Conservation (phyloP, 176 grass and related monocot species). For the Aegilops longissima region DNA sequence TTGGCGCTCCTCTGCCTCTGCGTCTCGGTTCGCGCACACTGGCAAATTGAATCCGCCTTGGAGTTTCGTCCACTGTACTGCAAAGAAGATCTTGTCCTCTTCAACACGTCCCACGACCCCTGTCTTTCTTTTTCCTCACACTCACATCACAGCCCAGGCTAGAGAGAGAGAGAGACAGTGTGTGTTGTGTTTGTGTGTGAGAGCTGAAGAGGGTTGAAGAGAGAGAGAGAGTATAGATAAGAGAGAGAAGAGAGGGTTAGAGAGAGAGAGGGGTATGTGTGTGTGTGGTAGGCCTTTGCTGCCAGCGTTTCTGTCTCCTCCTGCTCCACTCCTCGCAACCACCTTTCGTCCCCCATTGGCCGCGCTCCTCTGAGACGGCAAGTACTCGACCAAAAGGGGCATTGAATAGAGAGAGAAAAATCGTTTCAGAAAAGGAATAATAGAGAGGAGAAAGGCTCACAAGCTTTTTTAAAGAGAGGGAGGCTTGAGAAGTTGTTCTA, state of each 20-base stretch:
- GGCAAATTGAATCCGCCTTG: conserved; percentile 55
- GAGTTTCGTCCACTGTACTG: conserved; percentile 75
- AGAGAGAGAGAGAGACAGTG: background rate
- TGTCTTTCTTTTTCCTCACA: conserved; percentile 35
- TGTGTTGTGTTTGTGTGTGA: background rate
- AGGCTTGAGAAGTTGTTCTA: conserved; percentile 49
- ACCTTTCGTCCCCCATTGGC: conserved; percentile 75
- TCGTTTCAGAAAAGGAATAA: background rate
- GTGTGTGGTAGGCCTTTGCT: conserved; percentile 45
- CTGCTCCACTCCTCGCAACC: conserved; percentile 59
- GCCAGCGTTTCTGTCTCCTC: conserved; percentile 53
- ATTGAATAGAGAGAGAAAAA: conserved; percentile 48
- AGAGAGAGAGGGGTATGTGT: background rate
- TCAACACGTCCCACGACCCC: conserved; percentile 49
- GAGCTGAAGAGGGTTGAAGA: background rate
- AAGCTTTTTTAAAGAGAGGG: background rate
- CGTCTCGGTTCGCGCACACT: conserved; percentile 41
- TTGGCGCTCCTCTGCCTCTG: conserved; percentile 5
- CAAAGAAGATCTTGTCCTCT: conserved; percentile 84
- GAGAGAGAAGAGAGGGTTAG: background rate
- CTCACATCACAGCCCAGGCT: background rate
- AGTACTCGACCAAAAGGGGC: conserved; percentile 76
- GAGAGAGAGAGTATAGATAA: background rate
- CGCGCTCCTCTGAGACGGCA: conserved; percentile 68
- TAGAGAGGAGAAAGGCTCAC: conserved; percentile 15